These are phyloP conservation scores for Conidiobolus coronatus DNA, from an alignment of 371 early-diverging fungal species.

Conservation along the genomic window DNA sequence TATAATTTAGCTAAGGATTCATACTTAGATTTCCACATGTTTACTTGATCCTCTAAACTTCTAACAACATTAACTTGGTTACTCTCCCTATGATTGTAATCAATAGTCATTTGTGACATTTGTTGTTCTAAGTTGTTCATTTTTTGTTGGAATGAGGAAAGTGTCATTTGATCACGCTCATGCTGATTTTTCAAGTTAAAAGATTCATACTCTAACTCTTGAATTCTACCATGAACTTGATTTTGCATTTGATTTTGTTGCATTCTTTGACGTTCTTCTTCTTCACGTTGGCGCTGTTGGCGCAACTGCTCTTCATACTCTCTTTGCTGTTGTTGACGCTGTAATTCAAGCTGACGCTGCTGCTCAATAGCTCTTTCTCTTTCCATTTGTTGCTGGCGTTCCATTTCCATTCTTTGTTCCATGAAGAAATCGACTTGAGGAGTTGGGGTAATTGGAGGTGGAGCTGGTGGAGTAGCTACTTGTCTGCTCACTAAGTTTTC, in stretches of 20 bases:
- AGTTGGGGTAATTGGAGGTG: constrained; percentile 10
- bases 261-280: constrained; percentile 36
- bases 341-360: constrained; percentile 31
- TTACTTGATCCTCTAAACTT: constrained; percentile 48
- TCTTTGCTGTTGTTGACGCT: constrained; percentile 29
- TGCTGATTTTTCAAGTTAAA: constrained; percentile 47
- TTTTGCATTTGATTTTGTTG: constrained; percentile 42
- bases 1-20: constrained; percentile 84
- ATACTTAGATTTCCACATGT: constrained; percentile 76
- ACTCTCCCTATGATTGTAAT: constrained; percentile 37
- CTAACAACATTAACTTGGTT: constrained; percentile 51
- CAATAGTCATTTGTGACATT: constrained; percentile 37
- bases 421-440: constrained; percentile 4
- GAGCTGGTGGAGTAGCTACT: constrained; percentile 6
- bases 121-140: constrained; percentile 44
- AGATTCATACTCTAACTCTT: constrained; percentile 55
- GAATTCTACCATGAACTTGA: constrained; percentile 48
- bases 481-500: background rate
- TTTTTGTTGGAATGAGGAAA: constrained; percentile 63
- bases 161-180: constrained; percentile 57
- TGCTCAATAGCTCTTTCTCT: constrained; percentile 34
- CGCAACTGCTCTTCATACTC: constrained; percentile 37
- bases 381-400: constrained; percentile 45
- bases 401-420: constrained; percentile 6
- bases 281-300: constrained; percentile 16